Evolutionary conservation across 805 yeast genomes (phyloP).

Genomic region (Metschnikowia sp.): DNA sequence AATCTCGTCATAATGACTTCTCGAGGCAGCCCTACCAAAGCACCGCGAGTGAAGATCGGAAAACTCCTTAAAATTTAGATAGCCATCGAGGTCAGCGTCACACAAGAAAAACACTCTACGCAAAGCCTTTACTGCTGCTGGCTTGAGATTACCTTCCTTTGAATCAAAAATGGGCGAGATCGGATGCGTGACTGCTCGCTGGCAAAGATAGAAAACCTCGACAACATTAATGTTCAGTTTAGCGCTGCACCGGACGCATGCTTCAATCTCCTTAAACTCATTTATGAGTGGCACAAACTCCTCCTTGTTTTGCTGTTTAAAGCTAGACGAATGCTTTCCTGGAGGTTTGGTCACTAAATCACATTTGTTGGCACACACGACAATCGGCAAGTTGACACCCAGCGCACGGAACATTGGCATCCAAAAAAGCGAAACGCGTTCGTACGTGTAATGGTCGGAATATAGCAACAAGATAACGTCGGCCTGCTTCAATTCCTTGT

Average conservation of each 20-base stretch:
- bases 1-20: conserved; percentile 37
- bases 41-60: conserved; percentile 67
- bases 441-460: conserved; percentile 92
- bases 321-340: conserved; percentile 24
- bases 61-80: conserved; percentile 67
- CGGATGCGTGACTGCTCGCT: conserved; percentile 89
- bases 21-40: conserved; percentile 47
- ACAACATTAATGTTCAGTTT: conserved; percentile 79
- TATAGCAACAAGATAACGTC: conserved; percentile 95
- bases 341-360: conserved; percentile 38
- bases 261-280: conserved; percentile 92
- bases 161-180: conserved; percentile 90
- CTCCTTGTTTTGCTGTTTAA: conserved; percentile 50
- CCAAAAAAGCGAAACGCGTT: conserved; percentile 90
- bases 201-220: conserved; percentile 91
- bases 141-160: conserved; percentile 80
- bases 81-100: conserved; percentile 90
- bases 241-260: conserved; percentile 87
- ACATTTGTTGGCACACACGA: conserved; percentile 80
- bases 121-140: conserved; percentile 70
- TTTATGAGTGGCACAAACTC: conserved; percentile 82
- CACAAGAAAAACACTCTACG: conserved; percentile 78
- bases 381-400: conserved; percentile 94
- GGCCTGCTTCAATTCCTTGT: conserved; percentile 74
- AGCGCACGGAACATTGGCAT: conserved; percentile 86